phyloP scores from a whole-genome alignment of 805 yeast species.

The Kuraishia molischiana region DNA sequence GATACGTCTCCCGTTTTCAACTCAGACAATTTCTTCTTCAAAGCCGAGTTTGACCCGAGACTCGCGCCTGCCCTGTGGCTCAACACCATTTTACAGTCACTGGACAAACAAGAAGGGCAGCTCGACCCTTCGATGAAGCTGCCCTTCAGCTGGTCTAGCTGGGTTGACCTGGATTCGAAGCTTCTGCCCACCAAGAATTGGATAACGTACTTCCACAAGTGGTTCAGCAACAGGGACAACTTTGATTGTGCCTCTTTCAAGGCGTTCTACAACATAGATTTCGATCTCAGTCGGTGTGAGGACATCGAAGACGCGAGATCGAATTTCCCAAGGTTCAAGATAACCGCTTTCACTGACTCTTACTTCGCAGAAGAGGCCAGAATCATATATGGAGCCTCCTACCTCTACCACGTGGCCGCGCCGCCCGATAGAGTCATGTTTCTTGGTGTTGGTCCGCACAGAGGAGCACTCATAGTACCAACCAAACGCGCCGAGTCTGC shows the following conservation, averaged over 20 bases:
- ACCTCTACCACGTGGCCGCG: conserved; percentile 20
- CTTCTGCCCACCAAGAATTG: conserved; percentile 7
- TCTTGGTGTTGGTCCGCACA: conserved; percentile 17
- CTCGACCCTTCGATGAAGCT: conserved; percentile 14
- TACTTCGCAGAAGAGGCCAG: conserved; percentile 21
- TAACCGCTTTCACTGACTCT: conserved; percentile 13
- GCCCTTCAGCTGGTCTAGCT: conserved; percentile 24
- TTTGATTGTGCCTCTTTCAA: conserved; percentile 11
- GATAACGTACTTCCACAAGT: conserved; percentile 3
- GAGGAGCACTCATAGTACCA: conserved; percentile 17
- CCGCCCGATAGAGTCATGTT: conserved; percentile 22
- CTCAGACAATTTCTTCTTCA: background rate
- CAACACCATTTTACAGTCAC: conserved; percentile 7
- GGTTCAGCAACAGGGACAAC: conserved; percentile 2
- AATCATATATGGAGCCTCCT: conserved; percentile 22
- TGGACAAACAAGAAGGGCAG: conserved; percentile 9
- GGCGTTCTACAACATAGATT: conserved; percentile 5
- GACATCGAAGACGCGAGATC: conserved; percentile 2
- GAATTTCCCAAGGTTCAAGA: conserved; percentile 11
- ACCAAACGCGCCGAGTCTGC: conserved; percentile 9
- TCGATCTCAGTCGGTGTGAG: conserved; percentile 4
- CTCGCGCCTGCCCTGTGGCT: conserved; percentile 20
- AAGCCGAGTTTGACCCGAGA: conserved; percentile 19
- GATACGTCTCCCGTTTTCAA: background rate
- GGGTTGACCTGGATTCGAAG: conserved; percentile 16